A percentile compares a stretch with the other conserved stretches of the same genome.
phyloP scores from a whole-genome alignment of 257 asterid species.

The Solanum gracilifrons region DNA sequence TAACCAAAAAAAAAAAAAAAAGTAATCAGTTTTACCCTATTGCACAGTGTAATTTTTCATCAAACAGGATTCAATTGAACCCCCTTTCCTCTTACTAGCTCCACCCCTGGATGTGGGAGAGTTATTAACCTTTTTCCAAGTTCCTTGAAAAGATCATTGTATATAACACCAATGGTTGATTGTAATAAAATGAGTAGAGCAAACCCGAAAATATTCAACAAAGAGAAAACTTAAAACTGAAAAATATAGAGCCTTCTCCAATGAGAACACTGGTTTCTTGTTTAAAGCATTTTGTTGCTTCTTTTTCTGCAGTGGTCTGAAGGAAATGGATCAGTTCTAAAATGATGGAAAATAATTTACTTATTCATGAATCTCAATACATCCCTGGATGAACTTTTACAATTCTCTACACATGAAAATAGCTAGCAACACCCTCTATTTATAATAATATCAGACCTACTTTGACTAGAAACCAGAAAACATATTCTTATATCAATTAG shows the following conservation, averaged over 20 bases:
- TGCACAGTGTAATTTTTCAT: not conserved
- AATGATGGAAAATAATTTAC: not conserved
- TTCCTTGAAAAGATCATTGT: not conserved
- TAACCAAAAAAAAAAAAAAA: not conserved
- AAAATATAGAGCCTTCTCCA: not conserved
- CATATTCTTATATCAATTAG: not conserved
- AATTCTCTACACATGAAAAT: not conserved
- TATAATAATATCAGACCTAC: not conserved
- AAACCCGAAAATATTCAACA: not conserved
- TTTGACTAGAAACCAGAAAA: not conserved
- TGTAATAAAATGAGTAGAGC: not conserved
- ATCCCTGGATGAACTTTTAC: not conserved
- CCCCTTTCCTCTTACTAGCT: not conserved
- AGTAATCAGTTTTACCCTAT: not conserved
- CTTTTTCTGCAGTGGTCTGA: not conserved
- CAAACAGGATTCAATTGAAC: not conserved
- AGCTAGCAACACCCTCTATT: not conserved
- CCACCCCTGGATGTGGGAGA: not conserved
- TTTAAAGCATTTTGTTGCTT: not conserved
- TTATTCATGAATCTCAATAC: not conserved
- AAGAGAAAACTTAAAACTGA: not conserved
- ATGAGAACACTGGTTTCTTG: not conserved
- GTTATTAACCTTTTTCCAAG: not conserved
- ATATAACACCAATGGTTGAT: too few species aligned
- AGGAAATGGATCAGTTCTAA: not conserved